Evolutionary conservation across 805 yeast genomes (phyloP), one percentile per base, ranked within the genome.

Genomic region (Saturnispora dispora): DNA sequence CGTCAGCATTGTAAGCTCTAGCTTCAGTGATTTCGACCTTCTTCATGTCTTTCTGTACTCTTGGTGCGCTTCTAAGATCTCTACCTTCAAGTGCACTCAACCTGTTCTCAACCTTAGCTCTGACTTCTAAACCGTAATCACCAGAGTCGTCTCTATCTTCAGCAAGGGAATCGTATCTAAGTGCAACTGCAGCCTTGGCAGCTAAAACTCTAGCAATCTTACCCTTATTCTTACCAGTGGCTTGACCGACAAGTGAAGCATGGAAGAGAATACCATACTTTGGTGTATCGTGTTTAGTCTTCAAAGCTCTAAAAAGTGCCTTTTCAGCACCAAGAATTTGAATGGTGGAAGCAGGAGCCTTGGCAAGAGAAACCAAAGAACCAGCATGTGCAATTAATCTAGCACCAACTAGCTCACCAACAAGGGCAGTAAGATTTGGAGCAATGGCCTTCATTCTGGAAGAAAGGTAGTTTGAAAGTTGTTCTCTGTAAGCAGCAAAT

Each of bases 401-500:
- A 55, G 99, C 99, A 72, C 99, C 99, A 47, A 93, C 95, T 60
- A 93, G 81, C 75, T 93, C 99, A 66, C 99, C 99, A 57, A 93
- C 96, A 61, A 93, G 79, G 46, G 93, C 84, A 47, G 97, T 89
- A 67, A 91, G 78, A 71, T 93, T 93, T 68, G 99, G 99, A 57
- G 99, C 99, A 74, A 93, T 91, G 48, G 98, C 97, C 73, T 88
- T 89, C 99, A 93, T 93, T 76, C 98, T 86, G 54, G 95, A 79
- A 41, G 87, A 78, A 63, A 93, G 77, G 70, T 93, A 93, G 74
- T 86, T 85, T 53, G 96, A 85, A 61, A 93, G 76, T 72, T 89
- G 96, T 75, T 90, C 97, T 75, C 99, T 84, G 81, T 93, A 93
- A 57, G 88, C 88, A 57, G 98, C 83, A 69, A 93, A 88, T 69